Evolutionary conservation across 495 filamentous ascomycete species (phyloP), one percentile per base, ranked within the genome.

Genomic region (Penicillium riverlandense): DNA sequence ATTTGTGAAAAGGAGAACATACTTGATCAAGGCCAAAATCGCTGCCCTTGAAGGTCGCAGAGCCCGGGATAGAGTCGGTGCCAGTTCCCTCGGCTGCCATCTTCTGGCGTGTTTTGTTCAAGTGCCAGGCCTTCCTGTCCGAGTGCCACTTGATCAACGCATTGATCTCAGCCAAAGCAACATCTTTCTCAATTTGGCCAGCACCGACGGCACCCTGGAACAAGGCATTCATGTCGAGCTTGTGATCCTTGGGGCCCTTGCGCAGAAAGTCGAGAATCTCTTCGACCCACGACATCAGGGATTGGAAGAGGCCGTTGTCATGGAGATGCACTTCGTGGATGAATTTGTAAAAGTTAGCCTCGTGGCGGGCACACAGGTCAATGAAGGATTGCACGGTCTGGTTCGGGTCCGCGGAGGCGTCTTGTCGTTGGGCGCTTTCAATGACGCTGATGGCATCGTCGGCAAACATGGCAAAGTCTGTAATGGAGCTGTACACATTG

Each of bases 361-460:
- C 84, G 61, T 98, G 92, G 11, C 92, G 81, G 45, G 88, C 86
- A 62, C 92, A 98, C 35, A 98, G 79, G 61, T 98, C 94, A 60
- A 97, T 98, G 61, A 98, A 98, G 31, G 88, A 78, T 62, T 98
- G 92, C n/a, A 98, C 92, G 0, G 92, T 98, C 67, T 96, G 90
- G 66, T 98, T 98, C 11, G 92, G 92, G 58, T 98, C 92, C 0
- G 90, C 89, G 0, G 85, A 85, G 36, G 91, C 82, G 62, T 95
- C 94, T 63, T 96, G 90, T 29, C 86, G 82, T 54, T 94, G 89
- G 45, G 87, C 90, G 45, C 80, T 83, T 44, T 95, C 89, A 30
- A 98, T 84, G 6, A 94, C 88, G 53, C 72, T 68, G 53, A 97
- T 95, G 53, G 89, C 82, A 57, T 98, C 92, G 56, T 96, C 89